Conservation (phyloP, 2,329 filamentous ascomycete genomes). For the Rutstroemia sp. region DNA sequence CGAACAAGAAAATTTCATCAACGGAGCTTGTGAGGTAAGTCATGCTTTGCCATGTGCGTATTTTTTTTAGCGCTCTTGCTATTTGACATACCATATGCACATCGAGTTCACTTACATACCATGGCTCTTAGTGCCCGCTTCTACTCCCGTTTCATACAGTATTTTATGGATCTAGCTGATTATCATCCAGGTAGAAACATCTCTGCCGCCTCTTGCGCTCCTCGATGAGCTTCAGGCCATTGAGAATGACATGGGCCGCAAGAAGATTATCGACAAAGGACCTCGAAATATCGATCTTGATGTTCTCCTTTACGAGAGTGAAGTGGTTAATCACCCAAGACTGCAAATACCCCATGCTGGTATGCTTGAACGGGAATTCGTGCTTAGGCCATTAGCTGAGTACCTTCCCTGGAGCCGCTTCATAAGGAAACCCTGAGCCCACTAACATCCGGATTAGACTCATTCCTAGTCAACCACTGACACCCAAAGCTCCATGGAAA, state of each 20-base stretch:
- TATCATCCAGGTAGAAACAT: slow-evolving; percentile 59
- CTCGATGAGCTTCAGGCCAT: slow-evolving; percentile 78
- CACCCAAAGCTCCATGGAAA: slow-evolving; percentile 50
- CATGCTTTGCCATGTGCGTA: too few species aligned
- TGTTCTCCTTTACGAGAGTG: slow-evolving; percentile 73
- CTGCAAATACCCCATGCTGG: slow-evolving; percentile 78
- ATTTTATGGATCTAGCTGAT: neutral
- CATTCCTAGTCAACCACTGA: slow-evolving; percentile 46
- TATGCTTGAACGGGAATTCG: slow-evolving; percentile 89
- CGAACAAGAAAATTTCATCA: slow-evolving; percentile 82
- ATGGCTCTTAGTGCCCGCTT: too few species aligned
- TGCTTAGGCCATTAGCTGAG: slow-evolving; percentile 80
- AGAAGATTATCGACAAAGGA: slow-evolving; percentile 85
- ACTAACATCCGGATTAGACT: slow-evolving; percentile 35
- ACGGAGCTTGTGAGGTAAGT: slow-evolving; percentile 80
- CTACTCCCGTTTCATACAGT: too few species aligned
- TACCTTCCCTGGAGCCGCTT: slow-evolving; percentile 29
- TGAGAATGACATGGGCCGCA: slow-evolving; percentile 70
- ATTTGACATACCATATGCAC: neutral
- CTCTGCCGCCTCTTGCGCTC: slow-evolving; percentile 64
- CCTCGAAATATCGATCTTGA: slow-evolving; percentile 93
- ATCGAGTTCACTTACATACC: too few species aligned
- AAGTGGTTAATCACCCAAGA: slow-evolving; percentile 58
- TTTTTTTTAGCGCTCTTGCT: too few species aligned
- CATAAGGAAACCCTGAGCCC: slow-evolving; percentile 6